Base-by-base conservation (phyloP, 805 yeast species). In the Kregervanrija fluxuum region DNA sequence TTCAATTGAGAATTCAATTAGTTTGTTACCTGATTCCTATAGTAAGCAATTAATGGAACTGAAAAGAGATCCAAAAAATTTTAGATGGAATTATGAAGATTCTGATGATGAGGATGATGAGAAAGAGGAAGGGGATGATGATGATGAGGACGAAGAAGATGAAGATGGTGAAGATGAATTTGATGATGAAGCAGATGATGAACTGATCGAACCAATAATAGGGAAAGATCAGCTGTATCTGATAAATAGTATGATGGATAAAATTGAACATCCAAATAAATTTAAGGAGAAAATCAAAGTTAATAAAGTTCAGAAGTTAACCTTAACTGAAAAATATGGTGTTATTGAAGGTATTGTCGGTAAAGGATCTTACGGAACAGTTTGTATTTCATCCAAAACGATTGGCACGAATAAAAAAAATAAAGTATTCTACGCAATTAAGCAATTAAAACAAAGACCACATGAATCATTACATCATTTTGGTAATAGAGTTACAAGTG, bases 401-500 rank as follows among this genome's bases (percentile, higher is more conserved):
- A 72, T 71, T 45, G 66, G 73, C 3, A 50, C 53, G 15, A 66
- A 69, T 44, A 60, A 65, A 37, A 62, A 66, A 42, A 50, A 68
- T 28, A 75, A 73, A 46, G 61, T 62, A 35, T 61, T 81, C 10
- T 85, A 74, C 64, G 95, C 95, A 0, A 86, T 85, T 46, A 85
- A 85, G 60, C 91, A 85, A 65, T 74, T 85, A 59, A 74, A 83
- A 49, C 74, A 77, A 47, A 71, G 81, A 43, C 69, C 75, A 41
- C 69, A 72, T 37, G 95, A 85, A 62, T 61, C 74, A 11, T 70
- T 75, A 35, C 70, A 68, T 38, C 72, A 70, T 55, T 84, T 79
- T 60, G 73, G 78, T 40, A 80, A 82, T 42, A 75, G 97, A 15
- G 79, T 88, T 44, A 82, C 95, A 11, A 83, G 95, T 8, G 98